These are phyloP conservation scores for Diaporthe vexans DNA, from an alignment of 2,329 filamentous ascomycete species.

Conservation along the genomic window DNA sequence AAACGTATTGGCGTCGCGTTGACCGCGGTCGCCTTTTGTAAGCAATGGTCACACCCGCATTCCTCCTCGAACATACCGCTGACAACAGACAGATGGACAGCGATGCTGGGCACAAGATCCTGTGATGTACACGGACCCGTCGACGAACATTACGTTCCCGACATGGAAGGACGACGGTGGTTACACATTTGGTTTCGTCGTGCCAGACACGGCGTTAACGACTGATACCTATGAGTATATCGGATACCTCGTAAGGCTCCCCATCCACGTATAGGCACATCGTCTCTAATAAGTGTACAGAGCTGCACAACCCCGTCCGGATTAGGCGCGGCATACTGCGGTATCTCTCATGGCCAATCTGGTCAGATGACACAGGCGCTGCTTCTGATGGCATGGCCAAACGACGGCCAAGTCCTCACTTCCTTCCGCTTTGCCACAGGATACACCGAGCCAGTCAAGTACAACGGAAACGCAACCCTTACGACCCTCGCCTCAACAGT, in stretches of 20 bases:
- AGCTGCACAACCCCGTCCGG: constrained; percentile 38
- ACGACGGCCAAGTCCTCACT: constrained; percentile 61
- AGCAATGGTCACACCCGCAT: background rate
- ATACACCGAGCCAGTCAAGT: constrained; percentile 67
- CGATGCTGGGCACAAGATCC: constrained; percentile 45
- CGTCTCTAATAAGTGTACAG: background rate
- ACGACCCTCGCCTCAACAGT: constrained; percentile 66
- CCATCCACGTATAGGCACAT: too few species aligned
- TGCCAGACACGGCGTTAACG: constrained; percentile 52
- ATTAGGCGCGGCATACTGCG: constrained; percentile 34
- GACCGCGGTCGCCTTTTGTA: constrained; percentile 35
- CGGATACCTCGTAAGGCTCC: constrained; percentile 28
- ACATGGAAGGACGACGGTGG: constrained; percentile 54
- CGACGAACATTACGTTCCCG: constrained; percentile 66
- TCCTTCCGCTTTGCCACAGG: constrained; percentile 67
- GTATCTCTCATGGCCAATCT: constrained; percentile 46
- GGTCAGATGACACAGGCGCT: constrained; percentile 68
- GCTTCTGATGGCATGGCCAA: constrained; percentile 66
- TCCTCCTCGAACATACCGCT: background rate
- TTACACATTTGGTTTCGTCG: constrained; percentile 43
- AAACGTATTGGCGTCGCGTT: constrained; percentile 33
- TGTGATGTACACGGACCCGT: constrained; percentile 57
- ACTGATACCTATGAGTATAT: constrained; percentile 45
- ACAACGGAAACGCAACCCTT: constrained; percentile 70
- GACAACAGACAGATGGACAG: constrained; percentile 9